Conservation (phyloP, 2,329 filamentous ascomycete species). For the Penicillium vulpinum region DNA sequence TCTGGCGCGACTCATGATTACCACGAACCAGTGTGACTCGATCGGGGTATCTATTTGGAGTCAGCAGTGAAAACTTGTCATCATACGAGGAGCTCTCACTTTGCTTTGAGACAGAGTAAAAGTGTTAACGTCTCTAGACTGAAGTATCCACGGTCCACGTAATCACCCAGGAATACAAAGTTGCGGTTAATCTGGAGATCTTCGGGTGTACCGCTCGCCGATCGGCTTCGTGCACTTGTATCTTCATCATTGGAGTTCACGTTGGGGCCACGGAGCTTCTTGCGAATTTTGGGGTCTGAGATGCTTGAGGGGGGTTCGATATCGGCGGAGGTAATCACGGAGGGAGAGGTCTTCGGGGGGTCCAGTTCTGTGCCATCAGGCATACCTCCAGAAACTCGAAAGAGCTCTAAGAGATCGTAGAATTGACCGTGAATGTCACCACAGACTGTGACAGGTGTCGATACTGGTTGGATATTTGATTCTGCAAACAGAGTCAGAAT, state of each 20-base stretch:
- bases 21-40: constrained; percentile 94
- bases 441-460: constrained; percentile 93
- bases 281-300: constrained; percentile 80
- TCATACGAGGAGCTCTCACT: too few relatives aligned
- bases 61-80: not conserved
- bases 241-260: constrained; percentile 33
- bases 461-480: constrained; percentile 98
- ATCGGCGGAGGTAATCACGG: constrained; percentile 83
- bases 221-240: constrained; percentile 29
- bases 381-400: constrained; percentile 95
- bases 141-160: constrained; percentile 74
- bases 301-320: constrained; percentile 89
- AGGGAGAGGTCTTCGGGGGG: constrained; percentile 66
- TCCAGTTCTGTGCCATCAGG: constrained; percentile 76
- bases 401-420: constrained; percentile 95
- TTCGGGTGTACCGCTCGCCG: constrained; percentile 31
- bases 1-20: constrained; percentile 94
- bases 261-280: constrained; percentile 67
- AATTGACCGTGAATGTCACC: constrained; percentile 99
- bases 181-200: constrained; percentile 60
- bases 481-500: constrained; percentile 55
- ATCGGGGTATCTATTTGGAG: constrained; percentile 70
- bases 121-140: constrained; percentile 72
- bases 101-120: constrained; percentile 70
- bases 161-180: constrained; percentile 72